Evolutionary conservation across 768 basidiomycete genomes (phyloP).

Genomic region (Calocera cornea): DNA sequence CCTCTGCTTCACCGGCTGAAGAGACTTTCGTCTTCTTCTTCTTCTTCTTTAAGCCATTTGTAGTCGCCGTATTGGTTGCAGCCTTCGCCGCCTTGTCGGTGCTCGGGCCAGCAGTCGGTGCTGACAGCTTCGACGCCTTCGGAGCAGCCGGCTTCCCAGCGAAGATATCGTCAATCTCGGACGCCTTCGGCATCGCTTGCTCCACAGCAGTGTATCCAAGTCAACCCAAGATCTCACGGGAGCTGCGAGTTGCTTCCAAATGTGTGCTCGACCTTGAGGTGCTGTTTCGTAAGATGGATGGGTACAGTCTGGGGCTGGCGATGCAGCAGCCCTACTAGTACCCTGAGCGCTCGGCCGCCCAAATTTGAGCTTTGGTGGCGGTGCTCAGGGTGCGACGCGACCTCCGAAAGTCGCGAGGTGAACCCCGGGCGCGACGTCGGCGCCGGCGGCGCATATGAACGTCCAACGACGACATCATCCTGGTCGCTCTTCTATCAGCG

Average conservation of each 20-base stretch:
- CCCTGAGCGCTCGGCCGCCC: not conserved
- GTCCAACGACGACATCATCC: too few relatives aligned
- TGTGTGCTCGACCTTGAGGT: too few relatives aligned
- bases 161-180: slow-evolving; percentile 82
- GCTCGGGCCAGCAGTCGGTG: slow-evolving; percentile 18
- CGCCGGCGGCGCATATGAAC: too few relatives aligned
- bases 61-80: slow-evolving; percentile 3
- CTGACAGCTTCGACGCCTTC: slow-evolving; percentile 15
- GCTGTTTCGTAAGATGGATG: too few relatives aligned
- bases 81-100: slow-evolving; percentile 35
- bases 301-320: too few relatives aligned
- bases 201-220: too few relatives aligned
- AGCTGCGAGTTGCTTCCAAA: too few relatives aligned
- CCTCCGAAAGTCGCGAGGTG: too few relatives aligned
- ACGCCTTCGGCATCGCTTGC: slow-evolving; percentile 34
- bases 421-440: too few relatives aligned
- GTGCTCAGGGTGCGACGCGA: not conserved
- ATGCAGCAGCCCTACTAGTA: too few relatives aligned
- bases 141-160: slow-evolving; percentile 36
- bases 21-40: not conserved
- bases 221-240: too few relatives aligned
- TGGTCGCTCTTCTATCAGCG: too few relatives aligned
- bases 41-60: not conserved
- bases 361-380: not conserved
- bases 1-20: not conserved